Evolutionary conservation across 768 basidiomycete species (phyloP), one percentile per base, ranked within the genome.

Genomic region (Omphalotus guepiniiformis): DNA sequence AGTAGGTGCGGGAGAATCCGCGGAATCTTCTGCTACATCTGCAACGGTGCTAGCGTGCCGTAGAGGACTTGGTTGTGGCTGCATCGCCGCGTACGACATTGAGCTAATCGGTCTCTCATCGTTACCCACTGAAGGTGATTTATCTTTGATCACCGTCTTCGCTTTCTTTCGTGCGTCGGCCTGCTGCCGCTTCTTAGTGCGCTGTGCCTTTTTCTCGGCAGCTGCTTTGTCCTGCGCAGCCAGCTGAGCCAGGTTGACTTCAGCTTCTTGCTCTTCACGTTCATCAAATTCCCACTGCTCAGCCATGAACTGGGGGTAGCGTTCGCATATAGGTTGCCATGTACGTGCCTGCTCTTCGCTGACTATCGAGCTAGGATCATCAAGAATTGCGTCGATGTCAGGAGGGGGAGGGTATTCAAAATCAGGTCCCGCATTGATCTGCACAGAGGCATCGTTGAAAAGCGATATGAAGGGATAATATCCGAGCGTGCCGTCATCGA

Each of bases 391-490:
- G 51, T 92, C 90, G 54, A 93, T 78, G 54, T 93, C 85, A 6
- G 73, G 65, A 1, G 89, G 89, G 2, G 93, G 93, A 1, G 88
- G 79, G 56, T 76, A 88, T 6, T 79, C 77, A 57, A 94, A 98
- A 51, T 84, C 63, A 0, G 96, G 96, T 1, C 96, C 96, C 15
- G 93, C 81, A 60, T 99, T 97, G 48, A 95, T 73, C 39, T 64
- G 75, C 11, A 93, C 86, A 49, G 81, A 79, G 0, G 91, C 95
- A 50, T 86, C 85, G 58, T 93, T 94, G 71, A 92, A 99, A 29
- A 95, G 72, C 3, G 92, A 95, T 53, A 96, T 80, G 69, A 97
- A 85, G 0, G 95, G 93, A 62, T 93, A 98, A 66, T 99, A 99
- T 1, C 96, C 96, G 5, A 96, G 69, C 16, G 87, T 83, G 16